Base-by-base conservation (phyloP, 164 flowering plant genomes). In the Dillenia turbinata region DNA sequence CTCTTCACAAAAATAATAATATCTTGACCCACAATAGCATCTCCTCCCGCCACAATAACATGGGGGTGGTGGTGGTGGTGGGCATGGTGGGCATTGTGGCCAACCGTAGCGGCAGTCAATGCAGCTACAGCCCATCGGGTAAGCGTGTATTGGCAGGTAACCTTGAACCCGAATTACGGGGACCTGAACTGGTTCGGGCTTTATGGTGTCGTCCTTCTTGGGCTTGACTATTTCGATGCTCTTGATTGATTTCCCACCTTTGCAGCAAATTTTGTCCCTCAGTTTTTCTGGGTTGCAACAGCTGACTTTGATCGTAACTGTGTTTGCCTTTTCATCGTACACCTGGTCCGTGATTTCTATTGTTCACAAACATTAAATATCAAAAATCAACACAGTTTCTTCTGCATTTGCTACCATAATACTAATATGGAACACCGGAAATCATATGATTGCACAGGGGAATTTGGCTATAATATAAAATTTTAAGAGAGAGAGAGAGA, bases 321-420 rank as follows among this genome's bases (percentile, higher is more conserved):
- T 78, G 69, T 81, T 77, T 0, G 63, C 14, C 74, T 87, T 81
- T 64, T 78, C 80, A 49, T 85, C 85, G 63, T 54, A 84, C 1
- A 62, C 10, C 71, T 83, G 88, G 77, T 82, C 80, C 58, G 77
- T 76, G 12, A 89, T 84, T 81, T 84, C 91, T 87, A 43, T 73
- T 73, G 75, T 67, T 44, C 48, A 13, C 17, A 56, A 57, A 15
- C 13, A 11, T 15, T 10, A 33, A 57, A 12, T 12, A 57, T 9
- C 48, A 16, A 33, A 33, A 33, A 4, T 33, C 40, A 5, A 33
- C 22, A 1, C 17, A 26, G 3, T 44, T 5, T 24, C 5, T 40
- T 9, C 14, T 9, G n/a, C 45, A 44, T 10, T 44, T 9, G 19
- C 15, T 9, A 22, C 11, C 9, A 6, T 44, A 8, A 44, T 44